Conservation (phyloP, 768 basidiomycete species). For the Phlebiopsis gigantea region DNA sequence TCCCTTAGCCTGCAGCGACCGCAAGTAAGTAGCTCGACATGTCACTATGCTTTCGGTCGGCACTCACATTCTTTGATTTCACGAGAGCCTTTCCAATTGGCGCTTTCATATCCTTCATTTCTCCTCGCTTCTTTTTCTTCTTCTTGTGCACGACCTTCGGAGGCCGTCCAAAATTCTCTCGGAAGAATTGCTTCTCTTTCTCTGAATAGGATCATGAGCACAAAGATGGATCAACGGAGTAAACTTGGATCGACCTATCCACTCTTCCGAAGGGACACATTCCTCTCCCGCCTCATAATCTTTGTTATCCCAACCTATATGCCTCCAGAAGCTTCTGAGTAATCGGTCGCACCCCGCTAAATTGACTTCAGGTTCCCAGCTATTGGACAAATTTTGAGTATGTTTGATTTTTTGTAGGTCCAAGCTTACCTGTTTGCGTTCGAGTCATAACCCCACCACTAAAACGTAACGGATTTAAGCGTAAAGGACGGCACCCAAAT, state of each 20-base stretch:
- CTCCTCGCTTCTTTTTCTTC: slow-evolving; percentile 15
- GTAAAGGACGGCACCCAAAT: not conserved
- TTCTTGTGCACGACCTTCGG: slow-evolving; percentile 19
- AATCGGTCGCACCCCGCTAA: slow-evolving; percentile 52
- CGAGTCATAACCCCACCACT: slow-evolving; percentile 67
- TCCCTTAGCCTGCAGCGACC: not conserved
- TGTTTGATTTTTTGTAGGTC: not conserved
- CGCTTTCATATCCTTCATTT: not conserved
- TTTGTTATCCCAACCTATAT: slow-evolving; percentile 50
- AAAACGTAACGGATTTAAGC: slow-evolving; percentile 6
- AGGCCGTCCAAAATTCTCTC: slow-evolving; percentile 19
- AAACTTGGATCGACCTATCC: slow-evolving; percentile 54
- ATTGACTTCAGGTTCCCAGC: slow-evolving; percentile 69
- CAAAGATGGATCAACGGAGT: not conserved
- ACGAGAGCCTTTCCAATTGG: slow-evolving; percentile 2
- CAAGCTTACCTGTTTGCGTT: slow-evolving; percentile 49
- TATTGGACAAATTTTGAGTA: slow-evolving; percentile 19
- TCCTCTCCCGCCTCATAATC: slow-evolving; percentile 48
- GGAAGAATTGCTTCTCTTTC: slow-evolving; percentile 35
- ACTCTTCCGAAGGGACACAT: slow-evolving; percentile 37
- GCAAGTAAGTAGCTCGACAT: no score
- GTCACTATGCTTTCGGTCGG: no score
- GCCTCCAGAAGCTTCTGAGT: slow-evolving; percentile 50
- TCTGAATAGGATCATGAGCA: slow-evolving; percentile 20
- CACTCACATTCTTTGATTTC: not conserved